A percentile compares a stretch with the other conserved stretches of the same genome.
Conservation (phyloP, 176 grass and related monocot species). For the Oryza officinalis region DNA sequence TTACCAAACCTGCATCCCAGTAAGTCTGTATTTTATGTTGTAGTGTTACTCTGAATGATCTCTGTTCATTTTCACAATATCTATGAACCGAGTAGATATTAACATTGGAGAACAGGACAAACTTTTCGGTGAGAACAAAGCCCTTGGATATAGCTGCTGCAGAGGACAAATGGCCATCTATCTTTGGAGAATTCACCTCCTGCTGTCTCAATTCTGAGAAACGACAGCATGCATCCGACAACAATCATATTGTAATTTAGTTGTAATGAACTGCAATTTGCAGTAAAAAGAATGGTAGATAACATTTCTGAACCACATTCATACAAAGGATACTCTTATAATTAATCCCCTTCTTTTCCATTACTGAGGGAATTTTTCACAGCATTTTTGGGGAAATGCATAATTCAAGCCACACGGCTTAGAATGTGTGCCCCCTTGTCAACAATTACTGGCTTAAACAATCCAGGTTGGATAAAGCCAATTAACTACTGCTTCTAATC, state of each 20-base stretch:
- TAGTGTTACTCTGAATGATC: neutral
- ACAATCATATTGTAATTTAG: neutral
- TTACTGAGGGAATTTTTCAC: neutral
- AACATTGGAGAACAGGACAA: neutral
- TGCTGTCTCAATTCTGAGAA: neutral
- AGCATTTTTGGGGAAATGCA: conserved; percentile 10
- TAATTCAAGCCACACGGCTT: neutral
- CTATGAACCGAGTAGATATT: neutral
- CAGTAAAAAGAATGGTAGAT: neutral
- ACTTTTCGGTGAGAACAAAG: conserved; percentile 23
- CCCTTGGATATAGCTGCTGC: neutral
- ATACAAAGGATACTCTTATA: conserved; percentile 4
- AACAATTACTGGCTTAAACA: conserved; percentile 11
- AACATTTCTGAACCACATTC: neutral
- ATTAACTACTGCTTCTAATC: conserved; percentile 22
- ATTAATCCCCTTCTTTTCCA: neutral
- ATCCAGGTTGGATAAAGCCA: conserved; percentile 21
- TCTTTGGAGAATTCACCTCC: conserved; percentile 41
- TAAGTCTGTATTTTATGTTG: neutral
- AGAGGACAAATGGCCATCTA: conserved; percentile 43
- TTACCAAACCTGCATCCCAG: neutral
- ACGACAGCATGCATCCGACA: conserved; percentile 19
- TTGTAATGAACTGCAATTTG: neutral
- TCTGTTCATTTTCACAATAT: neutral
- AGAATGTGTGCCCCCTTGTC: neutral